Evolutionary conservation across 805 yeast species (phyloP).

Genomic region (Lachancea dasiensis): DNA sequence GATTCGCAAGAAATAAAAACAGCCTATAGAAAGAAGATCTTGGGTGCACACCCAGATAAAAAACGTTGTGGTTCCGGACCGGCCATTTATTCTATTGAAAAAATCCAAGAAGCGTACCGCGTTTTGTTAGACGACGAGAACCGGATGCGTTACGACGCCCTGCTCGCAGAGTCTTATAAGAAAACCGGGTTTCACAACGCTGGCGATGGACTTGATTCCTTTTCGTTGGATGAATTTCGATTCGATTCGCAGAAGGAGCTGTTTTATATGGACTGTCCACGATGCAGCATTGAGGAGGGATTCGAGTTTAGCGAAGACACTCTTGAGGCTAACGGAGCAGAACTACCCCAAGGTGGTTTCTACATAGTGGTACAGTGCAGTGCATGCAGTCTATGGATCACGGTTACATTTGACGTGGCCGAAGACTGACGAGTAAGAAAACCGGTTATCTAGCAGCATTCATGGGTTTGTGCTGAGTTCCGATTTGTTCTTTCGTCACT

Average conservation of each 20-base stretch:
- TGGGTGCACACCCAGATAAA: conserved; percentile 80
- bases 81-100: conserved; percentile 27
- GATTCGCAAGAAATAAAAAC: conserved; percentile 40
- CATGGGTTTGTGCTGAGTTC: background rate
- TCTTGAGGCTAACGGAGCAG: conserved; percentile 46
- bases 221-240: conserved; percentile 57
- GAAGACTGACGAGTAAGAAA: conserved; percentile 18
- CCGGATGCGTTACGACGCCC: conserved; percentile 48
- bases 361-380: conserved; percentile 73
- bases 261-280: conserved; percentile 53
- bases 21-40: conserved; percentile 58
- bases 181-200: conserved; percentile 32
- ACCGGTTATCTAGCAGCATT: no score
- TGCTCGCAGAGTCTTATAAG: conserved; percentile 33
- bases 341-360: conserved; percentile 42
- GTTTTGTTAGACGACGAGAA: conserved; percentile 38
- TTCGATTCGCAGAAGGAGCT: conserved; percentile 34
- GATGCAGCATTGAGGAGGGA: conserved; percentile 50
- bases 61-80: conserved; percentile 4
- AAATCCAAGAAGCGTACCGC: conserved; percentile 60
- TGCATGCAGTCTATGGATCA: conserved; percentile 83
- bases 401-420: conserved; percentile 51
- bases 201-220: conserved; percentile 67
- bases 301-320: conserved; percentile 58
- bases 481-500: conserved; percentile 24